Base-by-base conservation (phyloP, 2,329 filamentous ascomycete species). In the Macrophomina phaseolina region DNA sequence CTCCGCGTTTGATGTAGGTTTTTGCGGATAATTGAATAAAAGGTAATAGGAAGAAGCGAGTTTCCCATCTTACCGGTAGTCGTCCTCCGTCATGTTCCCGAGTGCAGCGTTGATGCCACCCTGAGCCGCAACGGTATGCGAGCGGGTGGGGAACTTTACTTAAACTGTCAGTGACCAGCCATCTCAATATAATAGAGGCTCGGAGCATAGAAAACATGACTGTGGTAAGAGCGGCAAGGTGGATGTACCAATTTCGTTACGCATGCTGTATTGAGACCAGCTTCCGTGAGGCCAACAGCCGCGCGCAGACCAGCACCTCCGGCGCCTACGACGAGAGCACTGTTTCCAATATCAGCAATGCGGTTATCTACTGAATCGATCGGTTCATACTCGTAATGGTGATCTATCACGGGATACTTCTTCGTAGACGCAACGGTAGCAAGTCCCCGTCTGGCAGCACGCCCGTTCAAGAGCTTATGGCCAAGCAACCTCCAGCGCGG, bases 101-200 rank as follows among this genome's bases (percentile, higher is more conserved):
- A 87, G 76, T 3, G 85, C 85, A 9, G 85, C 85, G 73, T 87
- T 87, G 73, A 89, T 89, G 69, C 87, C 87, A 69, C 87, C 87
- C 77, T 90, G 87, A 30, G 87, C 87, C n/a, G 87, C 87, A 67
- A 89, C 87, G 11, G 87, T 90, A 77, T 89, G 87, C 71, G 83
- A 86, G 78, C 87, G 81, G 18, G 87, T 89, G 38, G 86, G 86
- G 75, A 89, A 89, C 40, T 65, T 23, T 28, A 8, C 9, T 12
- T 5, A 16, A 45, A 5, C 42, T 9, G 42, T 45, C 42, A 45
- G 42, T n/a, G 11, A 45, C 11, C 14, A 8, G 8, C 38, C 8
- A 18, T 45, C 11, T 38, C 36, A 4, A 38, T 7, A 38, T 7
- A 7, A 38, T 8, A 12, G 11, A 38, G 36, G 36, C 11, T 38